phyloP scores from a whole-genome alignment of 768 basidiomycete genomes.

The Cyathus striatus region DNA sequence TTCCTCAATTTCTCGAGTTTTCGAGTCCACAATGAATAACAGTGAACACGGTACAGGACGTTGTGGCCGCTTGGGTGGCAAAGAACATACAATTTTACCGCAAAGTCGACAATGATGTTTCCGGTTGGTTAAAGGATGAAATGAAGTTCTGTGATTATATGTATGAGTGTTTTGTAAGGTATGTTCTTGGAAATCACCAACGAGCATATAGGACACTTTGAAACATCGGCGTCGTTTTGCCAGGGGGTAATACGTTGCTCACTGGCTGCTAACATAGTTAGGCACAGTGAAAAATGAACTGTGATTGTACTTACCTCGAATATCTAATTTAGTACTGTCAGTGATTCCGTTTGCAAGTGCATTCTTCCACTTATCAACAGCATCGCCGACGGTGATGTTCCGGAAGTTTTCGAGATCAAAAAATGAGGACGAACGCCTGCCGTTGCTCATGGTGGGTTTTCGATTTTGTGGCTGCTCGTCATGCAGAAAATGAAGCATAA shows the following conservation, averaged over 20 bases:
- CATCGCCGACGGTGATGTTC: conserved; percentile 45
- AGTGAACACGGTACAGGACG: conserved; percentile 69
- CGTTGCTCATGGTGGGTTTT: conserved; percentile 14
- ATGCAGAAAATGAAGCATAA: conserved; percentile 56
- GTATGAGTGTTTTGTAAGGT: neutral
- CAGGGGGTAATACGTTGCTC: conserved; percentile 95
- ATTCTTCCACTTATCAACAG: conserved; percentile 68
- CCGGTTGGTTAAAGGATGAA: conserved; percentile 86
- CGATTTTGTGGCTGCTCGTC: conserved; percentile 7
- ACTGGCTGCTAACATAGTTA: conserved; percentile 38
- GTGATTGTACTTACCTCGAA: conserved; percentile 49
- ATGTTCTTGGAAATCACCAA: conserved; percentile 25
- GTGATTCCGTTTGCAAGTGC: conserved; percentile 37
- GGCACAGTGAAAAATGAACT: conserved; percentile 1
- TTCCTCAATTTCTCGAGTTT: conserved; percentile 75
- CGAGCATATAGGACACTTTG: conserved; percentile 84
- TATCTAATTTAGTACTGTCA: conserved; percentile 49
- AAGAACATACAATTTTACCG: conserved; percentile 85
- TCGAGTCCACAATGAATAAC: conserved; percentile 81
- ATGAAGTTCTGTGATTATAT: conserved; percentile 45
- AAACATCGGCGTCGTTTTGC: conserved; percentile 77
- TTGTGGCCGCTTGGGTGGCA: conserved; percentile 71
- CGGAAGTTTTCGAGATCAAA: conserved; percentile 69
- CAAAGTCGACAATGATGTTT: conserved; percentile 97
- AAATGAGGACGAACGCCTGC: conserved; percentile 58